Conservation (phyloP, 2,329 filamentous ascomycete species). For the Hirsutella minnesotensis region DNA sequence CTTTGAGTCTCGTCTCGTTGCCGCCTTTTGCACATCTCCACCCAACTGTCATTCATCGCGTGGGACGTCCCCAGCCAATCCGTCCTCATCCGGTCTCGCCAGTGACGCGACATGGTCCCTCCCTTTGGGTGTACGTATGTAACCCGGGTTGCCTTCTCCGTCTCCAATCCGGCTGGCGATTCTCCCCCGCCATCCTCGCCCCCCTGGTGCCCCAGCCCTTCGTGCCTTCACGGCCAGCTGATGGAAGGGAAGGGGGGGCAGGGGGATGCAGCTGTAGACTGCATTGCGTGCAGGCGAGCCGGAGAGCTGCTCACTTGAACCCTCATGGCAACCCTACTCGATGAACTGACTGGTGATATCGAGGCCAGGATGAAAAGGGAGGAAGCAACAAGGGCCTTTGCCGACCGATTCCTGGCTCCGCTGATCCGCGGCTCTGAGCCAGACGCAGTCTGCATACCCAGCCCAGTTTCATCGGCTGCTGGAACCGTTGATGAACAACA, state of each 20-base stretch:
- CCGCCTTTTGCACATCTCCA: background rate
- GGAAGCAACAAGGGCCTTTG: no score
- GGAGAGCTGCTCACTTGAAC: no score
- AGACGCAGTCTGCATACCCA: background rate
- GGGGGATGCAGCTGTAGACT: no score
- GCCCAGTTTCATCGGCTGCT: constrained; percentile 3
- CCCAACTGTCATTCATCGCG: background rate
- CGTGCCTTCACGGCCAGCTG: no score
- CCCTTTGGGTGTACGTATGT: no score
- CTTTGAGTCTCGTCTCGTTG: background rate
- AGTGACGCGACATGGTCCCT: background rate
- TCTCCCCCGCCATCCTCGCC: no score
- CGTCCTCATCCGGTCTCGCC: background rate
- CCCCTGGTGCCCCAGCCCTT: no score
- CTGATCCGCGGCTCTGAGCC: constrained; percentile 3
- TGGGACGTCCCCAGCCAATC: constrained; percentile 1
- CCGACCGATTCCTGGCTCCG: constrained; percentile 1
- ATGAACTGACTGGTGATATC: no score
- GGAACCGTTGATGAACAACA: constrained; percentile 1
- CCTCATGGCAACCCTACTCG: no score
- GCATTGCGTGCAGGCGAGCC: no score
- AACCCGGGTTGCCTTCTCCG: background rate
- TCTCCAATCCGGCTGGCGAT: background rate
- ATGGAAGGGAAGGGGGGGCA: no score
- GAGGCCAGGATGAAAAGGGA: no score